Percentiles rank a stretch among this genome's conserved stretches.
These are phyloP conservation scores for Rutidosis leptorrhynchoides DNA, from an alignment of 129 eudicot genomes.

Conservation along the genomic window DNA sequence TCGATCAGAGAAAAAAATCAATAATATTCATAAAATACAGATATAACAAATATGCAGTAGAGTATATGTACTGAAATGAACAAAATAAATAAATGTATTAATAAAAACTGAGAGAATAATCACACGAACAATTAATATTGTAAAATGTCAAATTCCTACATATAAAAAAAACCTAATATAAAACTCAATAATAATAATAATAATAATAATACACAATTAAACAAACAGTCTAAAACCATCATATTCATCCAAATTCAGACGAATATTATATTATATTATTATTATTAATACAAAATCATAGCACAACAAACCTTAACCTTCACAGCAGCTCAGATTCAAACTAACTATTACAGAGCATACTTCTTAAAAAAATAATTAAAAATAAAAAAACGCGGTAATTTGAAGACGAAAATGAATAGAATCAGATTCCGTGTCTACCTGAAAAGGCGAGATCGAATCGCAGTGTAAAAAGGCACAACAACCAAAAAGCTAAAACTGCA, in stretches of 20 bases:
- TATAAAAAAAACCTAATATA: slow-evolving; percentile 15
- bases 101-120: slow-evolving; percentile 15
- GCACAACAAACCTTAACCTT: background rate
- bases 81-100: slow-evolving; percentile 7
- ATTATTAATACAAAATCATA: background rate
- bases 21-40: background rate
- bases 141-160: slow-evolving; percentile 22
- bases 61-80: slow-evolving; percentile 21
- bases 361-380: background rate
- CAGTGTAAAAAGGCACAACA: slow-evolving; percentile 28
- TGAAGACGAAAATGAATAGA: slow-evolving; percentile 26
- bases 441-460: slow-evolving; percentile 48
- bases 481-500: slow-evolving; percentile 20
- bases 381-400: slow-evolving; percentile 28
- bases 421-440: slow-evolving; percentile 45
- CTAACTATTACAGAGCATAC: background rate
- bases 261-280: slow-evolving; percentile 12
- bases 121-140: slow-evolving; percentile 32
- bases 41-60: slow-evolving; percentile 9
- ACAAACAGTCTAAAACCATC: slow-evolving; percentile 28
- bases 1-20: background rate
- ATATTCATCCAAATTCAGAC: slow-evolving; percentile 15
- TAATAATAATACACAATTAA: slow-evolving; percentile 33
- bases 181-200: slow-evolving; percentile 23
- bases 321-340: slow-evolving; percentile 19